Conservation (phyloP, 2,329 filamentous ascomycete genomes). For the Ophiocordyceps camponoti-saundersi region DNA sequence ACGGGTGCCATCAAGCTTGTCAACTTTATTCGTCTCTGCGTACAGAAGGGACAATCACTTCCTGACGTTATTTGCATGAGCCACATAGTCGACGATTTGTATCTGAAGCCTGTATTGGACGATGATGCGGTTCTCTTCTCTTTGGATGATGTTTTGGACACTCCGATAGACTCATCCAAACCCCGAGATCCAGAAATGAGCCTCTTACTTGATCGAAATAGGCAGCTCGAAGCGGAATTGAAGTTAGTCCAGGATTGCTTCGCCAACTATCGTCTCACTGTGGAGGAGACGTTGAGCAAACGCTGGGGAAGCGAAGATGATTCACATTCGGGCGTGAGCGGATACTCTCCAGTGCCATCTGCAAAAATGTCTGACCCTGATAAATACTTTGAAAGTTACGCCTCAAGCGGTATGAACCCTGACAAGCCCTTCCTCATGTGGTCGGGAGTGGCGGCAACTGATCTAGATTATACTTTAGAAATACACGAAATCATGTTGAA, state of each 20-base stretch:
- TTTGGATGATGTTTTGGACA: conserved; percentile 47
- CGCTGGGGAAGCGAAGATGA: conserved; percentile 43
- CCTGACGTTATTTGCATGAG: conserved; percentile 41
- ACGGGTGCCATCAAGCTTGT: conserved; percentile 58
- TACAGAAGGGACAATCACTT: conserved; percentile 24
- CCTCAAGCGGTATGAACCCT: conserved; percentile 33
- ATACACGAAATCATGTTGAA: conserved; percentile 97
- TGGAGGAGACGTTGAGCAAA: conserved; percentile 49
- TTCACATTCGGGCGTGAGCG: not conserved
- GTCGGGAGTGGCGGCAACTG: not conserved
- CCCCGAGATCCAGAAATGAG: not conserved
- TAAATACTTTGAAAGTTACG: conserved; percentile 45
- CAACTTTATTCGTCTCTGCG: conserved; percentile 44
- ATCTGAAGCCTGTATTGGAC: conserved; percentile 67
- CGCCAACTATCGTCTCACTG: conserved; percentile 45
- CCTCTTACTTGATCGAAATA: conserved; percentile 29
- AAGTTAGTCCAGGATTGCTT: conserved; percentile 43
- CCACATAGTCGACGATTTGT: conserved; percentile 61
- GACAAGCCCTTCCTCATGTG: no score
- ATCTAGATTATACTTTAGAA: conserved; percentile 30
- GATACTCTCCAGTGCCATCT: not conserved
- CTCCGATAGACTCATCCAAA: conserved; percentile 13
- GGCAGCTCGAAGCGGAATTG: conserved; percentile 42
- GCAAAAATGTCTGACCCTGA: conserved; percentile 5
- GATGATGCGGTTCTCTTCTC: conserved; percentile 82